Evolutionary conservation across 441 rosid species (phyloP).

Genomic region (Aleurites moluccanus): DNA sequence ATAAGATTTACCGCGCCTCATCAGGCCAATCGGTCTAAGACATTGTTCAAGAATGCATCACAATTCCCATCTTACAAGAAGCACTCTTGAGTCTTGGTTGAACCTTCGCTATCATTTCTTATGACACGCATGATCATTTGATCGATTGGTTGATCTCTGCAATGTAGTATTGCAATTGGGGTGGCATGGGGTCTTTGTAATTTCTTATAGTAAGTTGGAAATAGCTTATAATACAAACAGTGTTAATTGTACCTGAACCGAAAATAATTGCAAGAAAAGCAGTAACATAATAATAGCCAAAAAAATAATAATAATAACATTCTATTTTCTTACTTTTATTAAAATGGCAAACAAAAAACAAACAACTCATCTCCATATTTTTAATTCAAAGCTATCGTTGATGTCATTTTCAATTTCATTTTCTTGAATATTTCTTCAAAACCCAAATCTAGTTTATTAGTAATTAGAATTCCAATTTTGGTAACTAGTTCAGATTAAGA

Average conservation of each 20-base stretch:
- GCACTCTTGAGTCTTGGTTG: neutral
- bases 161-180: neutral
- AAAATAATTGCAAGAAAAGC: neutral
- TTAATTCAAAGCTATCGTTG: too few relatives aligned
- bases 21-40: slow-evolving; percentile 31
- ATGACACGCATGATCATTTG: too few relatives aligned
- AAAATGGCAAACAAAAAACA: too few relatives aligned
- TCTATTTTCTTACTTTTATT: too few relatives aligned
- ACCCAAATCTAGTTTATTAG: too few relatives aligned
- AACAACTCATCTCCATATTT: too few relatives aligned
- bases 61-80: neutral
- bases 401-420: too few relatives aligned
- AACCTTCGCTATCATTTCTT: neutral
- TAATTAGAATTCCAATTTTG: too few relatives aligned
- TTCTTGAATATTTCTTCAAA: too few relatives aligned
- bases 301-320: too few relatives aligned
- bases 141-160: neutral
- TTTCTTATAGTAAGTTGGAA: slow-evolving; percentile 1
- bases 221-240: neutral
- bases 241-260: neutral
- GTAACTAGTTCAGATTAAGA: too few relatives aligned
- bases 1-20: slow-evolving; percentile 36
- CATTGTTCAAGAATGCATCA: neutral
- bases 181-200: neutral
- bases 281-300: too few relatives aligned